phyloP scores from a whole-genome alignment of 306 rosid species.

The Cucurbita ficifolia region DNA sequence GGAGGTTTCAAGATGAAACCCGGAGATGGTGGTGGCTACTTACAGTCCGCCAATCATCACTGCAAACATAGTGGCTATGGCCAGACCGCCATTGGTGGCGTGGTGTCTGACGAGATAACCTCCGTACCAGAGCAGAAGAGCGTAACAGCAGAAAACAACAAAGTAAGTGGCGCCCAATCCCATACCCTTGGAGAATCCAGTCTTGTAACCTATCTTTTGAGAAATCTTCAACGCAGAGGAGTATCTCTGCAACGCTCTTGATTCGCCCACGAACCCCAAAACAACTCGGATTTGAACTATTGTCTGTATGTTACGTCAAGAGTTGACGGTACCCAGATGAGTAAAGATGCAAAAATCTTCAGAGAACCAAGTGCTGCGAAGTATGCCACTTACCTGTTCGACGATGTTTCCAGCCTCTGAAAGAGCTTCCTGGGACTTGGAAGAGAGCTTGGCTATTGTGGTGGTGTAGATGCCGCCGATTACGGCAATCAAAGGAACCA shows the following conservation, averaged over 20 bases:
- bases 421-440: conserved; percentile 78
- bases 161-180: conserved; percentile 96
- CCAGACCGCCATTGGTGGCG: conserved; percentile 91
- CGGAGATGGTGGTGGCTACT: conserved; percentile 17
- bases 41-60: conserved; percentile 96
- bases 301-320: conserved; percentile 39
- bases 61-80: conserved; percentile 94
- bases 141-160: conserved; percentile 93
- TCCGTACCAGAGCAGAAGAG: conserved; percentile 94
- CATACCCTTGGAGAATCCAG: conserved; percentile 84
- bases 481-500: conserved; percentile 85
- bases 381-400: conserved; percentile 50
- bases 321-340: conserved; percentile 17
- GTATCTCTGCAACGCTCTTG: conserved; percentile 54
- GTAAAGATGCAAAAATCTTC: not conserved
- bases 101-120: conserved; percentile 89
- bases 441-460: conserved; percentile 72
- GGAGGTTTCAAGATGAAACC: not conserved
- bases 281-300: conserved; percentile 88
- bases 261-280: conserved; percentile 65
- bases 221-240: conserved; percentile 62
- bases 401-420: conserved; percentile 88
- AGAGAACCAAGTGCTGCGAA: not conserved
- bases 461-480: conserved; percentile 79
- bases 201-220: conserved; percentile 75